phyloP scores from a whole-genome alignment of 257 asterid species.

The Ocimum tenuiflorum region DNA sequence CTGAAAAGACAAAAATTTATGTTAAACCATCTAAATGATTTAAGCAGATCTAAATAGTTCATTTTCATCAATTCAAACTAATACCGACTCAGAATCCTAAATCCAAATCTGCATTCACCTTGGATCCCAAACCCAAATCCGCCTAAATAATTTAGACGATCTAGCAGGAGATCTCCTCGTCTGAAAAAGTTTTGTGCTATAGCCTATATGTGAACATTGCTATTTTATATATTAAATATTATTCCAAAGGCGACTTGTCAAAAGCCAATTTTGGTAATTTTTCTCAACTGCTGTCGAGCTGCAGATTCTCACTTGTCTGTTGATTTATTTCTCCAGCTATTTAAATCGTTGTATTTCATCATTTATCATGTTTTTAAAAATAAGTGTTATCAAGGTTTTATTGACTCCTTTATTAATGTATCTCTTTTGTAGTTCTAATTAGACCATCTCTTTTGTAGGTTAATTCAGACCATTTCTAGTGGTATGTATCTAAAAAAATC shows the following conservation, averaged over 20 bases:
- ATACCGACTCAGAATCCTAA: no score
- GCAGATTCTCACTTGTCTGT: constrained; percentile 10
- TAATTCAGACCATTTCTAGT: no score
- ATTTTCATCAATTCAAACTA: no score
- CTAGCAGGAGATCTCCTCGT: no score
- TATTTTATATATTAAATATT: background rate
- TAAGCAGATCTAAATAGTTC: no score
- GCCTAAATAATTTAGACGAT: no score
- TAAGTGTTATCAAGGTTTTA: background rate
- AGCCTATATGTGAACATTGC: background rate
- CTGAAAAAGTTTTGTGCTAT: no score
- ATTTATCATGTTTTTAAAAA: background rate
- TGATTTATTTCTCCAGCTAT: background rate
- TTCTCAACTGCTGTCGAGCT: background rate
- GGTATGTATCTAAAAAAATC: no score
- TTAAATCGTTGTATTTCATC: background rate
- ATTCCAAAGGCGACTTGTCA: constrained; percentile 3
- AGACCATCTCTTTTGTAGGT: no score
- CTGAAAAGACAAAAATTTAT: no score
- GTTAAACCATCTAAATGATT: no score
- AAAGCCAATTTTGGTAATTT: background rate
- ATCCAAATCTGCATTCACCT: background rate
- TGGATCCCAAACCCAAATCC: background rate
- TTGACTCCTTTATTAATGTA: background rate
- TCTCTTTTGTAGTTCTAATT: background rate